phyloP scores from a whole-genome alignment of 768 basidiomycete genomes.

The Agaricus bisporus region DNA sequence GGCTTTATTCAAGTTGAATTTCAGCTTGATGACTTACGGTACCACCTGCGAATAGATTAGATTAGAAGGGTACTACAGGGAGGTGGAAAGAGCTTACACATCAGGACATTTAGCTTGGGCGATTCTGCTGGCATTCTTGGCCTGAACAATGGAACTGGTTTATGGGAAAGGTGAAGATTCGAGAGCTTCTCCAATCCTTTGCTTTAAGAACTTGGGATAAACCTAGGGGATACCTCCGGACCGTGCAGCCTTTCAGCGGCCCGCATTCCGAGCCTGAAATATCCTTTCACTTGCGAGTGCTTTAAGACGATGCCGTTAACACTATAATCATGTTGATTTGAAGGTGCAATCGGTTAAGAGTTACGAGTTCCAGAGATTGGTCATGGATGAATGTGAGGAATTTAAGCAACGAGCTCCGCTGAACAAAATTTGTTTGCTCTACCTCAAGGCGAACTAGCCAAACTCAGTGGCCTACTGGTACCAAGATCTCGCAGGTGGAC shows the following conservation, averaged over 20 bases:
- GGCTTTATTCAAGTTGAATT: background rate
- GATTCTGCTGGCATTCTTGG: constrained; percentile 34
- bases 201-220: constrained; percentile 1
- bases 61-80: background rate
- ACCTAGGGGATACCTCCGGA: constrained; percentile 3
- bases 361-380: too few relatives aligned
- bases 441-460: too few relatives aligned
- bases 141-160: background rate
- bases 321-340: too few relatives aligned
- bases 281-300: background rate
- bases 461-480: too few relatives aligned
- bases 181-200: background rate
- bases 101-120: constrained; percentile 61
- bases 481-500: too few relatives aligned
- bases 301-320: background rate
- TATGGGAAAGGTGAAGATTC: background rate
- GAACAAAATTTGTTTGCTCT: too few relatives aligned
- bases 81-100: constrained; percentile 51
- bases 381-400: too few relatives aligned
- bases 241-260: constrained; percentile 3
- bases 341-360: too few relatives aligned
- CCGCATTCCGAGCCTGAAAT: background rate
- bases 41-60: constrained; percentile 26
- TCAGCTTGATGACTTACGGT: constrained; percentile 21
- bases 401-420: too few relatives aligned